These are phyloP conservation scores for Solanum lignicaule DNA, from an alignment of 257 asterid genomes.

Conservation along the genomic window DNA sequence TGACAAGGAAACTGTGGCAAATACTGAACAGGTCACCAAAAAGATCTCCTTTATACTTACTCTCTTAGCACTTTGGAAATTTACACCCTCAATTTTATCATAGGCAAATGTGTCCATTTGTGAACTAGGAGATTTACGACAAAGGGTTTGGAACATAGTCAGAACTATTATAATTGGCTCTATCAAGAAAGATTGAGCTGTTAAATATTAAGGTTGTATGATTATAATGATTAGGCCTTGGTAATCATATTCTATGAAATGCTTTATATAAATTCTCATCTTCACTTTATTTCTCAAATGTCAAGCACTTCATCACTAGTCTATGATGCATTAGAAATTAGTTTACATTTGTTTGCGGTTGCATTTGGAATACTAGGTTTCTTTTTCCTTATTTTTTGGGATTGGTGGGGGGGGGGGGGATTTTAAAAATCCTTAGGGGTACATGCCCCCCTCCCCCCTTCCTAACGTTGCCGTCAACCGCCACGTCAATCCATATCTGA, in stretches of 20 bases:
- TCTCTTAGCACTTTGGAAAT: background rate
- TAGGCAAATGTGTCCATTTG: background rate
- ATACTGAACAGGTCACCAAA: background rate
- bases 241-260: background rate
- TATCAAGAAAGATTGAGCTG: background rate
- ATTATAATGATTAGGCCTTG: background rate
- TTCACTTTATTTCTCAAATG: background rate
- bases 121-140: background rate
- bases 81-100: background rate
- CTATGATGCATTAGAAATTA: background rate
- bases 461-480: no score
- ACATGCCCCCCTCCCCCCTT: no score
- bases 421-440: no score
- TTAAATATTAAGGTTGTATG: background rate
- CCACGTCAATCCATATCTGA: background rate
- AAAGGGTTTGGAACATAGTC: background rate
- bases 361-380: background rate
- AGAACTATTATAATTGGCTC: background rate
- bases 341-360: background rate
- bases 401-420: background rate
- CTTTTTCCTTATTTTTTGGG: background rate
- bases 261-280: background rate
- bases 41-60: background rate
- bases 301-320: background rate
- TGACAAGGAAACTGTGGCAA: background rate